Evolutionary conservation across 495 filamentous ascomycete species (phyloP), one percentile per base, ranked within the genome.

Genomic region (Penicillium turbatum): DNA sequence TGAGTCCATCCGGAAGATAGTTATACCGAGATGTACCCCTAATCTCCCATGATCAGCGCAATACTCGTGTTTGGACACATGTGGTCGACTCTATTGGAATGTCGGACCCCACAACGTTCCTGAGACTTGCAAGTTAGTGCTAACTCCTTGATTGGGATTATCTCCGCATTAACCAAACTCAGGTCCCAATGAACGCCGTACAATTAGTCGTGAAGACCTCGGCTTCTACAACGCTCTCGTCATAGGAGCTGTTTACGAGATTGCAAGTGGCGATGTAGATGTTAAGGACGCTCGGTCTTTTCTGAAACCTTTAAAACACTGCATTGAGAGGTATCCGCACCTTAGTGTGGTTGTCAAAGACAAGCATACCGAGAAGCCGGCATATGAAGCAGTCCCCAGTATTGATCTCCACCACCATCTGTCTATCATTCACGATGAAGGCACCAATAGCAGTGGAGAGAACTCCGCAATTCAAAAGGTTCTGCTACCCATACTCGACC

Each of bases 141-240:
- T 13, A 12, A 6, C 5, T 30, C 6, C 13, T 29, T 43, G 15
- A 5, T 1, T 29, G 24, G 19, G n/a, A 1, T 41, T 0, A n/a
- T 12, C 12, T 31, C 44, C 8, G 19, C 17, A 32, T 30, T 59
- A 35, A 59, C 34, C n/a, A 11, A 47, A 30, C 15, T 6, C 27
- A 65, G 63, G 60, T 32, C 63, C 63, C 39, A 65, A 65, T 58
- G 63, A 65, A 21, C 52, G 52, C 21, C 63, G 63, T 32, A 63
- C 63, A 9, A 65, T 65, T n/a, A 60, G 54, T 38, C 63, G 63
- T 19, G 63, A 65, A 49, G 54, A 60, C 19, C 26, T 63, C 21
- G 60, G 63, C 2, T 65, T 54, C 38, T 65, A 65, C 52, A 57
- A 62, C 21, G 60, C 63, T 6, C 56, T 65, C 11, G 31, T 58